These are phyloP conservation scores for Hyphopichia fennica DNA, from an alignment of 1,139 yeast genomes.

Conservation along the genomic window DNA sequence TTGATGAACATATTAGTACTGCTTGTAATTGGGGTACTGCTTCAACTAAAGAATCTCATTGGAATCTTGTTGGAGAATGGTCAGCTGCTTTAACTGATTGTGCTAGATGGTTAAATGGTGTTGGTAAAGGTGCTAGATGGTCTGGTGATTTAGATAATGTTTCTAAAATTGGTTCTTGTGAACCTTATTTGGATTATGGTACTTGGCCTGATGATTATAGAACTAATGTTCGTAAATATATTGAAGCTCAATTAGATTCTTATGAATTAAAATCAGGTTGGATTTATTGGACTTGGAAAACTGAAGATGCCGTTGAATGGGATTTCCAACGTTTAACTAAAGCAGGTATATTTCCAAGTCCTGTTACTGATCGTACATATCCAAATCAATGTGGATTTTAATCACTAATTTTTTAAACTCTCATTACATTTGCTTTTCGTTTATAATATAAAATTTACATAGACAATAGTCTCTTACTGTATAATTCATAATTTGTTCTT, in stretches of 20 bases:
- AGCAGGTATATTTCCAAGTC: constrained; percentile 75
- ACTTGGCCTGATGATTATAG: constrained; percentile 64
- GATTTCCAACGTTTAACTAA: constrained; percentile 62
- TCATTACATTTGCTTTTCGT: neutral
- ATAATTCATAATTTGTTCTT: no score
- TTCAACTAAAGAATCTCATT: constrained; percentile 56
- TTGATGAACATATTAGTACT: constrained; percentile 59
- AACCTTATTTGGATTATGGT: constrained; percentile 49
- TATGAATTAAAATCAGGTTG: constrained; percentile 73
- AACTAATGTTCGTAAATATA: constrained; percentile 60
- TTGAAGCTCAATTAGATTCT: constrained; percentile 91
- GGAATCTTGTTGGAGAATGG: constrained; percentile 90
- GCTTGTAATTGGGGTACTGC: constrained; percentile 66
- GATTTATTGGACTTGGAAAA: constrained; percentile 93
- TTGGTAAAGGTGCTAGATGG: constrained; percentile 82
- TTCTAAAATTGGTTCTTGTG: constrained; percentile 64
- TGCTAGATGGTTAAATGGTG: constrained; percentile 89
- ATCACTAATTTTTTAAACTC: neutral
- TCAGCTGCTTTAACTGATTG: constrained; percentile 95
- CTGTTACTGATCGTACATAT: constrained; percentile 62
- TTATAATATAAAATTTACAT: neutral
- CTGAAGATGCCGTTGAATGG: constrained; percentile 87
- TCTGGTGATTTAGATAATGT: constrained; percentile 63
- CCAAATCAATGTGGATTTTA: constrained; percentile 63
- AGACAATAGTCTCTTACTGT: no score